Base-by-base conservation (phyloP, 352 stramenopile species). In the Phytophthora macrochlamydospora region DNA sequence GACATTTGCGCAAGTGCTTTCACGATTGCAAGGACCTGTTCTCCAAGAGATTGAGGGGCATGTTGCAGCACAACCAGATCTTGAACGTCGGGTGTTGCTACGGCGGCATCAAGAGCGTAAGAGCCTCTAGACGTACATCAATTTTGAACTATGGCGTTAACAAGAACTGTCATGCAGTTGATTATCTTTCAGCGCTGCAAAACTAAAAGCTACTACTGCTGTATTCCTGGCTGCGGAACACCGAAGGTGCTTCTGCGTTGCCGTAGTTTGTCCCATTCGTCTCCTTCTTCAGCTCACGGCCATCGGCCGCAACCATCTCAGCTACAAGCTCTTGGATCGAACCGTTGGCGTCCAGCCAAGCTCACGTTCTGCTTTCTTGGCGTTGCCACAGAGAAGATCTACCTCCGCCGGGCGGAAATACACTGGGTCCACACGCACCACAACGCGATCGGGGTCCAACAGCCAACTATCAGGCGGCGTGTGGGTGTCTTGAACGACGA, bases 391-490 rank as follows among this genome's bases (percentile, higher is more conserved):
- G 6, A 99, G 81, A 33, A 99, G 74, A 67, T 99, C 98, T 4
- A 99, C 97, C 75, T 99, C 98, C 2, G 97, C 98, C 24, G 97
- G 98, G 30, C 98, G 96, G 83, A 99, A 99, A 77, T 99, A 99
- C 62, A 89, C 87, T 37, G 94, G 93, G 64, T 99, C 97, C 42
- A 99, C 91, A 35, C 87, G 85, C 30, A 99, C 96, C 29, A 99
- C 72, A 30, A 98, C 84, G 24, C 89, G 81, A 32, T 84, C 83
- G 56, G 92, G 76, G 65, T 99, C 87, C 9, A 69, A 24, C 2
- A 57, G 29, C 28, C 55, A 30, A 3, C 18, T 35, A 3, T 64
- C 42, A 6, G 62, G 44, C 0, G 67, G 54, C 31, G 57, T 38
- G 4, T 51, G 7, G 32, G 43, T 29, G 51, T 71, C 60, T 38